Percentiles rank a stretch among this genome's conserved stretches.
Conservation (phyloP, 495 filamentous ascomycete species). For the Daldinia vernicosa region DNA sequence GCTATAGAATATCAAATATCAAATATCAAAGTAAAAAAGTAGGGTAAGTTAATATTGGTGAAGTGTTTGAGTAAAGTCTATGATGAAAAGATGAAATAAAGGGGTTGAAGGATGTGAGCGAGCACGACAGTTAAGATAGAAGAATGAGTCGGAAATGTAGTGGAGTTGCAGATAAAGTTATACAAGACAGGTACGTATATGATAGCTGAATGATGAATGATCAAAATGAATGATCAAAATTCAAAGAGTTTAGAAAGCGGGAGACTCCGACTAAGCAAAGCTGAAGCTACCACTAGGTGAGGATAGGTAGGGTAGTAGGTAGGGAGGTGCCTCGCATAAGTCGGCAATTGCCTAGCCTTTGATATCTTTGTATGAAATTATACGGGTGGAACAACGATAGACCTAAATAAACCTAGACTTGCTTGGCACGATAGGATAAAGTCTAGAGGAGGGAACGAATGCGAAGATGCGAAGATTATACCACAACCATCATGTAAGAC, state of each 20-base stretch:
- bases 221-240: background rate
- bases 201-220: background rate
- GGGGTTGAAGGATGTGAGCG: background rate
- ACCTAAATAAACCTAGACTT: slow-evolving; percentile 22
- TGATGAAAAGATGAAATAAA: background rate
- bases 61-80: background rate
- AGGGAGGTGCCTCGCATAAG: slow-evolving; percentile 10
- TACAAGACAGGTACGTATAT: slow-evolving; percentile 10
- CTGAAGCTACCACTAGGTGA: slow-evolving; percentile 15
- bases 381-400: slow-evolving; percentile 1
- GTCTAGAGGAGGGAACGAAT: slow-evolving; percentile 2
- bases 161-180: slow-evolving; percentile 20
- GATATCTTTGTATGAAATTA: slow-evolving; percentile 19
- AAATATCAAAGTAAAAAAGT: background rate
- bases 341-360: slow-evolving; percentile 35
- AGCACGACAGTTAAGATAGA: background rate
- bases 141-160: background rate
- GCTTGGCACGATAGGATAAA: slow-evolving; percentile 40
- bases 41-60: background rate
- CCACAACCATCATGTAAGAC: background rate
- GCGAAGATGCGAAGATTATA: slow-evolving; percentile 1
- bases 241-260: slow-evolving; percentile 1
- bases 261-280: slow-evolving; percentile 11
- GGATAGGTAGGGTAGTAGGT: background rate
- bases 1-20: background rate